A percentile compares a stretch with the other conserved stretches of the same genome.
phyloP scores from a whole-genome alignment of 2,329 filamentous ascomycete species.

The Rosellinia necatrix region DNA sequence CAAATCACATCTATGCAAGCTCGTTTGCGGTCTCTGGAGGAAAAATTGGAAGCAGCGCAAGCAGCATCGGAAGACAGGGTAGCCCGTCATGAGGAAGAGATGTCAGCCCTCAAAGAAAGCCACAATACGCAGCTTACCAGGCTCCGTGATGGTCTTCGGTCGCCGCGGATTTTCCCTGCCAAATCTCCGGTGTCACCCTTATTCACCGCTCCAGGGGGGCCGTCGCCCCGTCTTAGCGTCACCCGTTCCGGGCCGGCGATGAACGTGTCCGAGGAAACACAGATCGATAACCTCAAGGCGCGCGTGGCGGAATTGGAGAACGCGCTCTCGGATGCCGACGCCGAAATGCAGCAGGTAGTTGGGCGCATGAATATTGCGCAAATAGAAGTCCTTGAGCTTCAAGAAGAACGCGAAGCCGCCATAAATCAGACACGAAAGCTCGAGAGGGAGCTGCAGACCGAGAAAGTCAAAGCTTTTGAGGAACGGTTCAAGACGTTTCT shows the following conservation, averaged over 20 bases:
- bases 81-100: conserved; percentile 82
- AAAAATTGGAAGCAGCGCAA: conserved; percentile 81
- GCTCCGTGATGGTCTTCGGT: conserved; percentile 60
- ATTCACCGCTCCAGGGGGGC: conserved; percentile 52
- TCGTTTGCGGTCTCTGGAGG: conserved; percentile 80
- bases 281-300: conserved; percentile 75
- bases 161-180: conserved; percentile 57
- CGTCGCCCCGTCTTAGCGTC: conserved; percentile 58
- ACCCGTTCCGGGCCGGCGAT: conserved; percentile 59
- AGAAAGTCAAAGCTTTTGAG: conserved; percentile 61
- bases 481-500: conserved; percentile 45
- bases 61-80: conserved; percentile 85
- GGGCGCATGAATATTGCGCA: conserved; percentile 81
- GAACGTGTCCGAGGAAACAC: conserved; percentile 71
- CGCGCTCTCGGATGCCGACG: conserved; percentile 74
- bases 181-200: conserved; percentile 67
- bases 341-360: conserved; percentile 84
- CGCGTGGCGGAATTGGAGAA: conserved; percentile 85
- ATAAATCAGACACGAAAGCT: conserved; percentile 72
- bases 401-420: conserved; percentile 75
- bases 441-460: conserved; percentile 67
- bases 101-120: conserved; percentile 74
- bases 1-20: conserved; percentile 85
- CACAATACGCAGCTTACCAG: conserved; percentile 79
- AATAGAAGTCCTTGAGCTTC: conserved; percentile 80